These are phyloP conservation scores for Scenedesmus sp. DNA, from an alignment of 163 green algal genomes.

Conservation along the genomic window DNA sequence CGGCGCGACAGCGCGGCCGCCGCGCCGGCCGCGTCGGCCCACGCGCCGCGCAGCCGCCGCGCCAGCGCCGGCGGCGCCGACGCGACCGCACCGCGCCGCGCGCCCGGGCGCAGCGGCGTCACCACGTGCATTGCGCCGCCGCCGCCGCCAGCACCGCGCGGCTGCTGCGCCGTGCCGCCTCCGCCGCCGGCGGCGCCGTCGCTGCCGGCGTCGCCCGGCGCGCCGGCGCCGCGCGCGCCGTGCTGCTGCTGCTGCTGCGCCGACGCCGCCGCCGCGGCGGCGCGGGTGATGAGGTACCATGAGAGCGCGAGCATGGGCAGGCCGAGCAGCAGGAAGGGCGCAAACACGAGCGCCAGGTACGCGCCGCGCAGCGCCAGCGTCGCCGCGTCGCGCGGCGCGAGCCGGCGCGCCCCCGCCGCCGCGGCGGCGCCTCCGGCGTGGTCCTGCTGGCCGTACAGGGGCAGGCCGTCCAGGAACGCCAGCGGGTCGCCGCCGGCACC, in stretches of 20 bases:
- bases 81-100: no score
- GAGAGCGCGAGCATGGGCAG: slow-evolving; percentile 31
- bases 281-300: slow-evolving; percentile 1
- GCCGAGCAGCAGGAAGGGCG: slow-evolving; percentile 34
- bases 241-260: neutral
- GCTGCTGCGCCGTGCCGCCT: neutral
- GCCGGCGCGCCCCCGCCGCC: neutral
- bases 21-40: neutral
- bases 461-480: slow-evolving; percentile 23
- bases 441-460: slow-evolving; percentile 38
- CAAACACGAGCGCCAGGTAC: slow-evolving; percentile 38
- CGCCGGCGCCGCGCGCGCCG: neutral
- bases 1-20: neutral
- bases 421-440: neutral
- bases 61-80: neutral
- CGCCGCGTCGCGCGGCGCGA: neutral
- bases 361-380: neutral
- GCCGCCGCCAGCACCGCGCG: no score
- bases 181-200: neutral
- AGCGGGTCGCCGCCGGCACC: slow-evolving; percentile 6
- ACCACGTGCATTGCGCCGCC: no score
- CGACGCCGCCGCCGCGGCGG: neutral
- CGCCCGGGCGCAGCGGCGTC: no score
- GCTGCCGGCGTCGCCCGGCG: neutral
- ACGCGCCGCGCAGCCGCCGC: neutral